Percentiles rank a stretch among this genome's conserved stretches.
phyloP scores from a whole-genome alignment of 345 rosid genomes.

The Moricandia arvensis region DNA sequence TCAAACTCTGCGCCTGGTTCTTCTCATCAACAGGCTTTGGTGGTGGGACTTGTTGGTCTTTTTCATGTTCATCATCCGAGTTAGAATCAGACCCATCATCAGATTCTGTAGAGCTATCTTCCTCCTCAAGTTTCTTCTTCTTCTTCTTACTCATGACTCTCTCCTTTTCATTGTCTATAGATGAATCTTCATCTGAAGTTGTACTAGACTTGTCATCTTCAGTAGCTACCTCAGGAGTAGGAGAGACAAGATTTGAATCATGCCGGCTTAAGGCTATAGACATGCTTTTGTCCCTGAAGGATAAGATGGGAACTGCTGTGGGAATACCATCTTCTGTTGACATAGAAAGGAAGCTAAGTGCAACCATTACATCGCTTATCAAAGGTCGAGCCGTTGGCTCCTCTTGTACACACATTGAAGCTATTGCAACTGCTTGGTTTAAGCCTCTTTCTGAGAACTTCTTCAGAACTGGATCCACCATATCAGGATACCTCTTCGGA shows the following conservation, averaged over 20 bases:
- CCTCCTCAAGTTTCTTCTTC: constrained; percentile 3
- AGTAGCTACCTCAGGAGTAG: neutral
- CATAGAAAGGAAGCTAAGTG: constrained; percentile 62
- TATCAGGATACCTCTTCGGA: constrained; percentile 60
- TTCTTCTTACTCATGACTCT: neutral
- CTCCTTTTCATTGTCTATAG: neutral
- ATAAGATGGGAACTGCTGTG: constrained; percentile 29
- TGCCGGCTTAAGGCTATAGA: constrained; percentile 35
- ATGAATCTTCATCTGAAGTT: constrained; percentile 11
- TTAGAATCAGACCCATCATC: constrained; percentile 22
- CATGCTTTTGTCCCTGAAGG: constrained; percentile 37
- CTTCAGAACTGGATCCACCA: constrained; percentile 67
- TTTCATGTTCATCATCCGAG: constrained; percentile 14
- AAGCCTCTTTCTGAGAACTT: constrained; percentile 63
- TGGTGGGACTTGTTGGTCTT: neutral
- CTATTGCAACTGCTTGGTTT: constrained; percentile 85
- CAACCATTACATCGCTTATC: constrained; percentile 70
- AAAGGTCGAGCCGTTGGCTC: constrained; percentile 70
- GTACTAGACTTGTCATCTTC: constrained; percentile 23
- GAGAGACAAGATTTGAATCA: constrained; percentile 20
- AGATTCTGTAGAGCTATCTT: constrained; percentile 11
- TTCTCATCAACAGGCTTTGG: constrained; percentile 5
- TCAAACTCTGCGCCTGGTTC: constrained; percentile 31
- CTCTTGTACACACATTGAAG: constrained; percentile 88
- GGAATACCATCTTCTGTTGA: constrained; percentile 34